phyloP scores from a whole-genome alignment of 768 basidiomycete species.

The Pseudohyphozyma bogoriensis region DNA sequence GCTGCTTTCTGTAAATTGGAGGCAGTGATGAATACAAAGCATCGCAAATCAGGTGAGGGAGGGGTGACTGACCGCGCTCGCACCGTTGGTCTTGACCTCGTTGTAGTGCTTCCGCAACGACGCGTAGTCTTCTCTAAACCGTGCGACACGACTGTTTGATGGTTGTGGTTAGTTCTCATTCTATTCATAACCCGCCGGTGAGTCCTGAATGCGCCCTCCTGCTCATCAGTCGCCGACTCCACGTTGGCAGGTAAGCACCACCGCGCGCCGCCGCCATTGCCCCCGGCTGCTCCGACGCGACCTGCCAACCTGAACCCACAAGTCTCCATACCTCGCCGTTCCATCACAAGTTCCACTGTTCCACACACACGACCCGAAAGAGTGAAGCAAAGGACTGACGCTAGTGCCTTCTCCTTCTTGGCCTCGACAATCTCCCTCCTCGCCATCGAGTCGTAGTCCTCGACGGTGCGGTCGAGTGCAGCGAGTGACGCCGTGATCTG shows the following conservation, averaged over 20 bases:
- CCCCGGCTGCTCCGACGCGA: too few species aligned
- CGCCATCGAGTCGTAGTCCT: constrained; percentile 95
- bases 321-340: background rate
- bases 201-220: too few species aligned
- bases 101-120: constrained; percentile 80
- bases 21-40: too few species aligned
- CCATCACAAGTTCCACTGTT: background rate
- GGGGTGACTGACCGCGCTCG: background rate
- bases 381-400: constrained; percentile 46
- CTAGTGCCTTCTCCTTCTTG: constrained; percentile 91
- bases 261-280: too few species aligned
- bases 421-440: constrained; percentile 90
- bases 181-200: too few species aligned
- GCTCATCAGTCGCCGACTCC: too few species aligned
- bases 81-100: constrained; percentile 45
- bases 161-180: background rate
- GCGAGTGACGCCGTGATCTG: constrained; percentile 97
- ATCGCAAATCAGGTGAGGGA: background rate
- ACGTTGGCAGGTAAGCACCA: too few species aligned
- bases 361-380: background rate
- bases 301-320: too few species aligned
- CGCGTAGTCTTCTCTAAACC: constrained; percentile 75
- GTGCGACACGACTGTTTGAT: constrained; percentile 67
- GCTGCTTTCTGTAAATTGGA: background rate
- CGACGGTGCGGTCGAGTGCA: constrained; percentile 84